Conservation (phyloP, 2,329 filamentous ascomycete genomes). For the Penicillium sp. region DNA sequence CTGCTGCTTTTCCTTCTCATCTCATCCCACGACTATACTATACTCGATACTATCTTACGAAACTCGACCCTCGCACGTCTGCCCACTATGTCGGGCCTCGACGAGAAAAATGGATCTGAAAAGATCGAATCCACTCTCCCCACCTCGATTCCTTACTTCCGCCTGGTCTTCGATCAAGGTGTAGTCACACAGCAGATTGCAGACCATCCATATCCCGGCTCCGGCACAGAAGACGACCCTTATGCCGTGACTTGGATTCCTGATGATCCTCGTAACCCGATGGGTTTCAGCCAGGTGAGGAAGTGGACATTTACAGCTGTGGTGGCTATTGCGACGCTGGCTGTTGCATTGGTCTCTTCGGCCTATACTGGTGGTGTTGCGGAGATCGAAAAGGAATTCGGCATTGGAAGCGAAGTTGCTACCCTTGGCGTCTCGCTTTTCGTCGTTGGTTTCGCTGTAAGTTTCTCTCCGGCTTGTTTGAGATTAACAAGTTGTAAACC, state of each 20-base stretch:
- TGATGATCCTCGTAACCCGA: conserved; percentile 70
- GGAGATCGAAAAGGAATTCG: conserved; percentile 62
- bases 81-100: conserved; percentile 37
- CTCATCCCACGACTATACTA: not conserved
- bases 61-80: not conserved
- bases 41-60: not conserved
- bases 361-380: conserved; percentile 50
- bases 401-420: conserved; percentile 58
- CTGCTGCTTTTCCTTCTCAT: not conserved
- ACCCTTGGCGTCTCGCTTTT: conserved; percentile 70
- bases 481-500: not conserved
- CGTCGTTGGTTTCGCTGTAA: conserved; percentile 62
- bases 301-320: conserved; percentile 72
- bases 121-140: conserved; percentile 37
- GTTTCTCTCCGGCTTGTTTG: not conserved
- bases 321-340: conserved; percentile 70
- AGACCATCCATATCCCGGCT: conserved; percentile 62
- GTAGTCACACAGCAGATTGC: conserved; percentile 64
- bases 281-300: conserved; percentile 60
- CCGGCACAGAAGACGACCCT: conserved; percentile 70
- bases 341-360: conserved; percentile 71
- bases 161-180: conserved; percentile 63
- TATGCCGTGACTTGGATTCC: conserved; percentile 72
- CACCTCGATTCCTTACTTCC: conserved; percentile 52
- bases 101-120: conserved; percentile 32